phyloP scores from a whole-genome alignment of 441 rosid species.

The Rhodomyrtus psidioides region DNA sequence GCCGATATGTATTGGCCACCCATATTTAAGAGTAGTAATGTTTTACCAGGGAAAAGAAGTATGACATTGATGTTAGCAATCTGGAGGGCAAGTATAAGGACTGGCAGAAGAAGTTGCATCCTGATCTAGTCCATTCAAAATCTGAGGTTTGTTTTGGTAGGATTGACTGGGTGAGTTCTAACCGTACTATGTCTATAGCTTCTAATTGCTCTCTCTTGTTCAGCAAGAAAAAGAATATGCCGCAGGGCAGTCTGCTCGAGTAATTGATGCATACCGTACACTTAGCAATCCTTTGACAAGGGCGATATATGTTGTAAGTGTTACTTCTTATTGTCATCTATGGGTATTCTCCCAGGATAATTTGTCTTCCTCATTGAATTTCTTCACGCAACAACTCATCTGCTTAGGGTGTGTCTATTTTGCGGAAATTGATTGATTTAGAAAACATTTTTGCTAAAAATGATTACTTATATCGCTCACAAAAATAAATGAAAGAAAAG shows the following conservation, averaged over 20 bases:
- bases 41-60: slow-evolving; percentile 50
- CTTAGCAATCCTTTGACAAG: slow-evolving; percentile 49
- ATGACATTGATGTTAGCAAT: slow-evolving; percentile 42
- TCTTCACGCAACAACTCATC: neutral
- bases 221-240: slow-evolving; percentile 83
- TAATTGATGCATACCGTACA: slow-evolving; percentile 76
- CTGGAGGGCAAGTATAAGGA: slow-evolving; percentile 69
- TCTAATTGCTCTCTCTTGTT: neutral
- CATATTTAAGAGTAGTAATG: neutral
- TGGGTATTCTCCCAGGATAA: neutral
- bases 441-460: neutral
- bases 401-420: neutral
- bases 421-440: neutral
- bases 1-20: neutral
- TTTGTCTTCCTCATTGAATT: neutral
- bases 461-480: neutral
- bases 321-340: neutral
- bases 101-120: slow-evolving; percentile 95
- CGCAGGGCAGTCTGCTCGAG: slow-evolving; percentile 78
- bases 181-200: neutral
- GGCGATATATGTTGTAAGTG: slow-evolving; percentile 81
- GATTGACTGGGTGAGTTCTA: neutral
- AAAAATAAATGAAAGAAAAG: too few species aligned
- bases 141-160: slow-evolving; percentile 44
- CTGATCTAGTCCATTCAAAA: slow-evolving; percentile 93